phyloP scores from a whole-genome alignment of 2,329 filamentous ascomycete species.

The Arthrobotrys pseudoclavata region DNA sequence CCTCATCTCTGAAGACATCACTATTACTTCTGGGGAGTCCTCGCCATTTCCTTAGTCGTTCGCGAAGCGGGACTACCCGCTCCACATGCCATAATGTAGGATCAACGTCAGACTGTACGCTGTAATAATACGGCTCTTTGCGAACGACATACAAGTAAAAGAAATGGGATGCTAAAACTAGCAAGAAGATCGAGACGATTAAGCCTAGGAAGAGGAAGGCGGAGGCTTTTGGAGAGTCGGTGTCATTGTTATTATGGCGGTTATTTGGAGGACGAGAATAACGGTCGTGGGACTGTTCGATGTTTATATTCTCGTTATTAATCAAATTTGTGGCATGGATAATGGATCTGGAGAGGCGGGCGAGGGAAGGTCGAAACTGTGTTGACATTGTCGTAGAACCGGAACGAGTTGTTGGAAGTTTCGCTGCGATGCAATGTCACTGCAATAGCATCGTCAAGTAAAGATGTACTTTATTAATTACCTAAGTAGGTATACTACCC shows the following conservation, averaged over 20 bases:
- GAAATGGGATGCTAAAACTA: slow-evolving; percentile 53
- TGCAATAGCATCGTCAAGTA: slow-evolving; percentile 23
- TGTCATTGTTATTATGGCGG: slow-evolving; percentile 26
- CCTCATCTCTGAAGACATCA: slow-evolving; percentile 54
- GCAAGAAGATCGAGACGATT: slow-evolving; percentile 51
- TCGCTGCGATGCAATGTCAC: not conserved
- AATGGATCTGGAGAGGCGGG: slow-evolving; percentile 10
- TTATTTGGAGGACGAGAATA: slow-evolving; percentile 36
- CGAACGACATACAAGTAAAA: slow-evolving; percentile 57
- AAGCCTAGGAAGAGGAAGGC: slow-evolving; percentile 50
- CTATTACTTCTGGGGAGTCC: slow-evolving; percentile 36
- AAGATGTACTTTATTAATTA: not conserved
- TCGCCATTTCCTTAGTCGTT: slow-evolving; percentile 41
- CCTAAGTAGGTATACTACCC: not conserved
- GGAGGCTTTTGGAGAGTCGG: slow-evolving; percentile 44
- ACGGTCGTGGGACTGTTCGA: slow-evolving; percentile 11
- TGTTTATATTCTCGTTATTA: not conserved
- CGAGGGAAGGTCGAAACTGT: slow-evolving; percentile 27
- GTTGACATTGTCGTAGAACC: slow-evolving; percentile 41
- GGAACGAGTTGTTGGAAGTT: not conserved
- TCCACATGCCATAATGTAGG: slow-evolving; percentile 59
- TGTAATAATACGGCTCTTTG: slow-evolving; percentile 51
- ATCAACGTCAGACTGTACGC: slow-evolving; percentile 55
- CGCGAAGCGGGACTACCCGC: slow-evolving; percentile 53
- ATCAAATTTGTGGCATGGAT: slow-evolving; percentile 1